phyloP scores from a whole-genome alignment of 495 filamentous ascomycete genomes.

The Daldinia concentrica region DNA sequence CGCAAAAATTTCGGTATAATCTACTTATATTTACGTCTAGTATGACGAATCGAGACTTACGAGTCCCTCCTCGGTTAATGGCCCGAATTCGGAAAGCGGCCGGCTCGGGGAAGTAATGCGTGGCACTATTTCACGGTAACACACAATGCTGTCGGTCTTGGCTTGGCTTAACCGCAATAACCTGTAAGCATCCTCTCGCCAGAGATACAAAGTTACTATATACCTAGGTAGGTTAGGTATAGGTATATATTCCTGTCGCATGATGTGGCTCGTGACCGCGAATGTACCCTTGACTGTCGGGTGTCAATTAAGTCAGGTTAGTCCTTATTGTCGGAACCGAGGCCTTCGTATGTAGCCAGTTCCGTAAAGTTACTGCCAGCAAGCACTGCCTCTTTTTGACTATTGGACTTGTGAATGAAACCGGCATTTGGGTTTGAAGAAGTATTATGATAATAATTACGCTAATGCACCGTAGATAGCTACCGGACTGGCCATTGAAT shows the following conservation, averaged over 20 bases:
- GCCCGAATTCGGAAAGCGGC: conserved; percentile 32
- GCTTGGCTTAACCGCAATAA: conserved; percentile 13
- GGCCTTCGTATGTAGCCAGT: not conserved
- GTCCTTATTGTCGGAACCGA: conserved; percentile 17
- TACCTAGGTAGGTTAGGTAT: not conserved
- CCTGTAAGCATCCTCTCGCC: conserved; percentile 20
- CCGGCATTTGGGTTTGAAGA: not conserved
- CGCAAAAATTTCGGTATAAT: too few species aligned
- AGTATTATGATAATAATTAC: not conserved
- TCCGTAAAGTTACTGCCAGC: not conserved
- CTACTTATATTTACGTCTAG: not conserved
- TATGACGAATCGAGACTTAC: conserved; percentile 24
- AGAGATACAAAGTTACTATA: not conserved
- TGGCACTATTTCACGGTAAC: conserved; percentile 32
- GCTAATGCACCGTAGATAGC: not conserved
- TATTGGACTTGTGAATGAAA: not conserved
- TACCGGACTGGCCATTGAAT: not conserved
- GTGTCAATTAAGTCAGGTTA: not conserved
- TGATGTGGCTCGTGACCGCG: conserved; percentile 11
- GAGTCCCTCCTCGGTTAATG: conserved; percentile 31
- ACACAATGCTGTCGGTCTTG: conserved; percentile 30
- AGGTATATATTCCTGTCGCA: not conserved
- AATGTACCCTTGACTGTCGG: not conserved
- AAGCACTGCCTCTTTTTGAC: not conserved
- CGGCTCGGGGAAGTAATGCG: conserved; percentile 27